Percentiles rank a stretch among this genome's conserved stretches.
These are phyloP conservation scores for Persicaria tinctoria DNA, from an alignment of 148 eudicot species.

Conservation along the genomic window DNA sequence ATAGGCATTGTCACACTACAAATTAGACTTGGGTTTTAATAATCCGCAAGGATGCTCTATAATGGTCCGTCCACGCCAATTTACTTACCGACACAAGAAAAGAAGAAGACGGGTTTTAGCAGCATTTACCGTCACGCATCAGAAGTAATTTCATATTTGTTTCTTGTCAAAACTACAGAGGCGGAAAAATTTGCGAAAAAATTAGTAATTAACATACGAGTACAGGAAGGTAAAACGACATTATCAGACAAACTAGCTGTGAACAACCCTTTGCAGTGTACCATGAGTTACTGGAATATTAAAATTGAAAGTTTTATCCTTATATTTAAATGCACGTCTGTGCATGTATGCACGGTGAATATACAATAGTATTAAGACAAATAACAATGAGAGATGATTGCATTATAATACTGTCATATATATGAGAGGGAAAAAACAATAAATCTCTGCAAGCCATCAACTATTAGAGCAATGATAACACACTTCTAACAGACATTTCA, in stretches of 20 bases:
- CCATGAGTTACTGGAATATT: constrained; percentile 1
- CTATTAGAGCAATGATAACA: constrained; percentile 23
- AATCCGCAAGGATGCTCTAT: no score
- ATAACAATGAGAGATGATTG: constrained; percentile 23
- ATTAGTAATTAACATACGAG: not conserved
- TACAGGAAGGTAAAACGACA: constrained; percentile 14
- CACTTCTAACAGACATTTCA: constrained; percentile 37
- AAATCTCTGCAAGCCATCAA: constrained; percentile 23
- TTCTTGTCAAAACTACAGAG: no score
- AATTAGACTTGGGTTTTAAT: no score
- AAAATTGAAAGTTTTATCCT: constrained; percentile 18
- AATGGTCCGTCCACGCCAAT: no score
- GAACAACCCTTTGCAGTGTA: constrained; percentile 15
- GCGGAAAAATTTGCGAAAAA: not conserved
- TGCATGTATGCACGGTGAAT: constrained; percentile 18
- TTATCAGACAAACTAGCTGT: constrained; percentile 22
- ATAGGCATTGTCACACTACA: no score
- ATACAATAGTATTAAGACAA: not conserved
- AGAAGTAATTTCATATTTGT: no score
- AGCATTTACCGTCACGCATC: no score
- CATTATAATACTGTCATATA: constrained; percentile 22
- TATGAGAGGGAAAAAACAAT: constrained; percentile 21
- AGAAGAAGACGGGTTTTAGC: no score
- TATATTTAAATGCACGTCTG: constrained; percentile 1
- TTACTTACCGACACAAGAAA: no score